Evolutionary conservation across 179 eudicot species (phyloP), one percentile per base, ranked within the genome.

Genomic region (Actinidia arguta): DNA sequence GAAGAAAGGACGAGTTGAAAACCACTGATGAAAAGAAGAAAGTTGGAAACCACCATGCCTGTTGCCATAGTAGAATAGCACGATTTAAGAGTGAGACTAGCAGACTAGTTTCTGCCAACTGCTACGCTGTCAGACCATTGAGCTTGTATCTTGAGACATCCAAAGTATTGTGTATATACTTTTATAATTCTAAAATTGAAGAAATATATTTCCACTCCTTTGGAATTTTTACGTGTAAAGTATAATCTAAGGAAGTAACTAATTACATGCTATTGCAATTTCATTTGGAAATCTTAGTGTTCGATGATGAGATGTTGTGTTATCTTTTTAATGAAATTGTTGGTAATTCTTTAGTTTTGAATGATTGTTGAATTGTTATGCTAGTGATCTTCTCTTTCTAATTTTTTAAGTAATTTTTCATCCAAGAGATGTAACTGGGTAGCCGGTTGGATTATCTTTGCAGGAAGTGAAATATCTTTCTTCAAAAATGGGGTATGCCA

Each of bases 391-490:
- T 80, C 24, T 70, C 42, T 22, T 55, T 22, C 18, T 69, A 54
- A 14, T n/a, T 47, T 54, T 39, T 54, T 50, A 55, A 20, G 70
- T 47, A 24, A 68, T 51, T 36, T 54, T 11, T n/a, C 27, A 52
- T 27, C 25, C 11, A 52, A 27, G 64, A 31, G 18, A 59, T 56
- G 25, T 42, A 22, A n/a, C 58, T 71, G 36, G 62, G 16, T 80
- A 11, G 48, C 61, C 7, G 22, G 3, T 71, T 78, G 48, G 52
- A 76, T 71, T 17, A 72, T 17, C 47, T 80, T 42, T 90, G 93
- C 93, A 96, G 99, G 99, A 82, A 96, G 99, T 81, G 97, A 95
- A 87, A 95, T 96, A 75, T 90, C 94, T 36, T 95, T 92, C 82
- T 96, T 90, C 84, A 96, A 92, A 87, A 96, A 96, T 83, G 99